Conservation (phyloP, 352 stramenopile species). For the Detonula confervacea region DNA sequence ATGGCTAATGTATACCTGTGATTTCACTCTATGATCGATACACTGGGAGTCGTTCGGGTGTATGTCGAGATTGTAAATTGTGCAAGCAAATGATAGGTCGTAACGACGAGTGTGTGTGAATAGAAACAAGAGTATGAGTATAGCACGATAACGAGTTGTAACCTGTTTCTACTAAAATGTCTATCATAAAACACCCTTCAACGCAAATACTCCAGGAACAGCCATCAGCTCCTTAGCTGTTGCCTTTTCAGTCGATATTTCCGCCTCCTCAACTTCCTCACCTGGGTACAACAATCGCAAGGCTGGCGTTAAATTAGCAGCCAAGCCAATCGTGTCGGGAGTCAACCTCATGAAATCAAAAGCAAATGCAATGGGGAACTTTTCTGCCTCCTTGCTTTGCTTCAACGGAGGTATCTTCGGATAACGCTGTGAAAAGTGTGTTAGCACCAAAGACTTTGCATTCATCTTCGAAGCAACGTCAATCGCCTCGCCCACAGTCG, state of each 20-base stretch:
- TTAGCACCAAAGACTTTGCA: constrained; percentile 90
- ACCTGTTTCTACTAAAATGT: background rate
- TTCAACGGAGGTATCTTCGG: constrained; percentile 80
- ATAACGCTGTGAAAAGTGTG: constrained; percentile 95
- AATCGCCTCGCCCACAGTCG: constrained; percentile 92
- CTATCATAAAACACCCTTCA: constrained; percentile 38
- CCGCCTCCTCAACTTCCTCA: constrained; percentile 31
- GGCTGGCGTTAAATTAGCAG: constrained; percentile 68
- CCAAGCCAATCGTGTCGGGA: constrained; percentile 41
- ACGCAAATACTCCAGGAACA: constrained; percentile 45
- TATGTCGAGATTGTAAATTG: too few relatives aligned
- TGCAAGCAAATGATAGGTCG: too few relatives aligned
- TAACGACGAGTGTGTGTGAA: too few relatives aligned
- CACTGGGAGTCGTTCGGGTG: too few relatives aligned
- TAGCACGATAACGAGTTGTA: background rate
- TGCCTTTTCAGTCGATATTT: constrained; percentile 5
- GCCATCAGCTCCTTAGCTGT: constrained; percentile 39
- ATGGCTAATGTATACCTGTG: too few relatives aligned
- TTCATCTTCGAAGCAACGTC: constrained; percentile 87
- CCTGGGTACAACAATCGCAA: constrained; percentile 76
- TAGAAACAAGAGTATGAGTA: background rate
- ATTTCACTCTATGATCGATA: too few relatives aligned
- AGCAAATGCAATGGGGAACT: constrained; percentile 68
- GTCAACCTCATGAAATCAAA: constrained; percentile 83
- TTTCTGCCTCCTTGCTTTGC: constrained; percentile 11